Percentiles rank a stretch among this genome's conserved stretches.
phyloP scores from a whole-genome alignment of 2,329 filamentous ascomycete genomes.

The Raffaelea arxii region DNA sequence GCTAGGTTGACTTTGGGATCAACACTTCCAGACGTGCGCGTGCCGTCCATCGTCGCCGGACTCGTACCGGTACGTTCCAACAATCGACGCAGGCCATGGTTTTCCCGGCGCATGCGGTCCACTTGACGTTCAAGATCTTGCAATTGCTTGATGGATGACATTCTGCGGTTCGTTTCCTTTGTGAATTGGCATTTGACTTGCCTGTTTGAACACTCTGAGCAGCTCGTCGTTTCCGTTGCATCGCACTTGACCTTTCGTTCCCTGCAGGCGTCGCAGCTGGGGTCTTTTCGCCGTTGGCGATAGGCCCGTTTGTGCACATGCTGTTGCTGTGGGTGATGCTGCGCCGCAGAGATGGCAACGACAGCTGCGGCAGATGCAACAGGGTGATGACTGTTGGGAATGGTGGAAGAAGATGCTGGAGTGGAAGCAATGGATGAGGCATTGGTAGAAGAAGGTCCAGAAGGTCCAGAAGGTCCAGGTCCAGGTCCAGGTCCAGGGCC shows the following conservation, averaged over 20 bases:
- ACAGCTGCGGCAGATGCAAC: conserved; percentile 8
- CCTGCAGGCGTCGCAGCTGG: conserved; percentile 92
- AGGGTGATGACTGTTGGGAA: neutral
- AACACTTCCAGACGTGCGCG: too few species aligned
- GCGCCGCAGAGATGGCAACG: conserved; percentile 25
- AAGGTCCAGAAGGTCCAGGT: too few species aligned
- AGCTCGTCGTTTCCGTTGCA: conserved; percentile 91
- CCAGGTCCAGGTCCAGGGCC: too few species aligned
- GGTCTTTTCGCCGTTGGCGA: conserved; percentile 88
- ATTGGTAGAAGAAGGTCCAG: neutral
- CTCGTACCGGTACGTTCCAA: conserved; percentile 37
- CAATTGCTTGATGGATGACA: conserved; percentile 99
- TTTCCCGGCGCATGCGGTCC: conserved; percentile 68
- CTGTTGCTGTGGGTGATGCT: conserved; percentile 1
- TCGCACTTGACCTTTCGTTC: conserved; percentile 85
- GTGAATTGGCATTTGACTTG: conserved; percentile 98
- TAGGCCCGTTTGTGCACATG: conserved; percentile 65
- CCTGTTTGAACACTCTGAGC: conserved; percentile 92
- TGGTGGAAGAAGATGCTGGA: neutral
- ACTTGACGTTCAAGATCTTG: conserved; percentile 94
- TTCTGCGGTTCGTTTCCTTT: conserved; percentile 94
- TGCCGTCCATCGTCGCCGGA: too few species aligned
- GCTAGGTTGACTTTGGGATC: conserved; percentile 21
- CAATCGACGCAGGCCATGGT: conserved; percentile 60
- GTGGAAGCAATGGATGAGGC: neutral